Evolutionary conservation across 345 rosid species (phyloP).

Genomic region (Rhizophora apiculata): DNA sequence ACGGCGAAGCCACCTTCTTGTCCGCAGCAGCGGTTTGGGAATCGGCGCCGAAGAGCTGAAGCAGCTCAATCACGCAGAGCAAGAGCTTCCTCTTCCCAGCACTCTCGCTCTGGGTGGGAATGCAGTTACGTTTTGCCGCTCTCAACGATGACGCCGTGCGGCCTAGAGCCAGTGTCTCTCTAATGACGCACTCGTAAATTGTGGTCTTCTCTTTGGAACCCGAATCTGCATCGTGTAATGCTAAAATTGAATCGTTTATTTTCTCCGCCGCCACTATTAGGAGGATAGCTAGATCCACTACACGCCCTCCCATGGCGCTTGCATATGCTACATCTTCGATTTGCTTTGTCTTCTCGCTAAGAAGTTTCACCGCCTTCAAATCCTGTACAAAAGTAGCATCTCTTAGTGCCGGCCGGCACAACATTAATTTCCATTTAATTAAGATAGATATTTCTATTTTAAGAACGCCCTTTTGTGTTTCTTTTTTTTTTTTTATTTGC

Average conservation of each 20-base stretch:
- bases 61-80: slow-evolving; percentile 66
- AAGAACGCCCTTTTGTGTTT: not conserved
- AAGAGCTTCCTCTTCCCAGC: slow-evolving; percentile 48
- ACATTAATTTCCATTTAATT: not conserved
- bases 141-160: slow-evolving; percentile 17
- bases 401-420: too few species aligned
- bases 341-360: slow-evolving; percentile 58
- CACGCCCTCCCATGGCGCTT: slow-evolving; percentile 46
- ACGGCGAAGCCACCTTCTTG: slow-evolving; percentile 45
- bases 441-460: not conserved
- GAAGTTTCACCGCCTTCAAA: slow-evolving; percentile 50
- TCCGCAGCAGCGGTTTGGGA: slow-evolving; percentile 28
- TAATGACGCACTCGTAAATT: slow-evolving; percentile 56
- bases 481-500: too few species aligned
- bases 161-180: slow-evolving; percentile 47
- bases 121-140: slow-evolving; percentile 22
- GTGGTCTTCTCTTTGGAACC: slow-evolving; percentile 46
- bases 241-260: slow-evolving; percentile 40
- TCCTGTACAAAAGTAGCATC: slow-evolving; percentile 29
- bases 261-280: slow-evolving; percentile 51
- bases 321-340: slow-evolving; percentile 48
- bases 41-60: slow-evolving; percentile 63
- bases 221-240: slow-evolving; percentile 33
- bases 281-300: slow-evolving; percentile 53
- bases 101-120: slow-evolving; percentile 23